phyloP scores from a whole-genome alignment of 371 early-diverging fungal genomes.

The Fennellomyces sp. region DNA sequence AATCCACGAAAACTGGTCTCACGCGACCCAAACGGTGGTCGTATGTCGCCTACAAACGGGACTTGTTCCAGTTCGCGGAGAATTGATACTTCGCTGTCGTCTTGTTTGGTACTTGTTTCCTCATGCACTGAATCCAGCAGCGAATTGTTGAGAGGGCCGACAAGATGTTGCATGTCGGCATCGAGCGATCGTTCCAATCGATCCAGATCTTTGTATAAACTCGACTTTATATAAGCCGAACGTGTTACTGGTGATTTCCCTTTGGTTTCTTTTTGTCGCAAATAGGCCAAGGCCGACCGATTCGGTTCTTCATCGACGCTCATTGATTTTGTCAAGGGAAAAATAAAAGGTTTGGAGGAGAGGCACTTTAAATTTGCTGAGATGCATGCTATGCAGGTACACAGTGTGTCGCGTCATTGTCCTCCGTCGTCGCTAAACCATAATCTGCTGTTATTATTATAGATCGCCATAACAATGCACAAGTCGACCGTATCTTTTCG shows the following conservation, averaged over 20 bases:
- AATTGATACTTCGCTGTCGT: constrained; percentile 2
- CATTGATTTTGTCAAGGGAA: no score
- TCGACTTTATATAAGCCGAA: constrained; percentile 6
- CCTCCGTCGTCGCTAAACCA: no score
- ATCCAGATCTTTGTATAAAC: constrained; percentile 25
- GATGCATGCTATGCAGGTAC: no score
- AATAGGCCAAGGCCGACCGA: not conserved
- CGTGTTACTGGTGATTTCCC: not conserved
- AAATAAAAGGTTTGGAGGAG: no score
- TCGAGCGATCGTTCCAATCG: constrained; percentile 26
- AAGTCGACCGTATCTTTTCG: no score
- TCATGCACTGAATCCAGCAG: no score
- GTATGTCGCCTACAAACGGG: constrained; percentile 11
- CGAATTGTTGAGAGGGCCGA: constrained; percentile 13
- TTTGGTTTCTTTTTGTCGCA: not conserved
- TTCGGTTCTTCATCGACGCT: not conserved
- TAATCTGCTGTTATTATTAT: no score
- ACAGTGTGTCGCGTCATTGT: no score
- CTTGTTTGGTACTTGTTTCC: no score
- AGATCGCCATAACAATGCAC: no score
- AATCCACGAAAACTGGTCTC: constrained; percentile 4
- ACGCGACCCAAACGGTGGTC: constrained; percentile 8
- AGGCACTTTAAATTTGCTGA: no score
- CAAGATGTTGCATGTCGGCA: constrained; percentile 23
- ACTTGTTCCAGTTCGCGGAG: constrained; percentile 12